Evolutionary conservation across 1,284 basidiomycete genomes (phyloP).

Genomic region (Rhizoctonia solani): DNA sequence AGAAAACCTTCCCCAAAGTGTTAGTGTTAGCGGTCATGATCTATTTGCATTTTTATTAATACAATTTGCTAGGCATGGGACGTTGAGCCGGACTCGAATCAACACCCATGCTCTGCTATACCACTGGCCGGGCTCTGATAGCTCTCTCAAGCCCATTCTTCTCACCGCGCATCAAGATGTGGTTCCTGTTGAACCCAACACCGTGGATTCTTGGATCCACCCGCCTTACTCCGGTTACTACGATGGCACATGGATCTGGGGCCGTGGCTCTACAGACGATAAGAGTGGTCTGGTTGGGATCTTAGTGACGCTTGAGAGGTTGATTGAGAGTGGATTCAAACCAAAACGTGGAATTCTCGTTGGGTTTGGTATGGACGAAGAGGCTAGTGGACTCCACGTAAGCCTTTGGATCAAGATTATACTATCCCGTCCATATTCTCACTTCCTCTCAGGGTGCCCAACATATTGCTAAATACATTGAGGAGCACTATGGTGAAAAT

Average conservation of each 20-base stretch:
- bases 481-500: conserved; percentile 47
- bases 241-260: conserved; percentile 55
- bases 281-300: conserved; percentile 45
- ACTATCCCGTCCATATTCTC: background rate
- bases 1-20: conserved; percentile 46
- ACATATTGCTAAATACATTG: conserved; percentile 44
- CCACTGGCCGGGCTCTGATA: conserved; percentile 50
- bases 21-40: conserved; percentile 37
- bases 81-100: conserved; percentile 47
- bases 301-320: conserved; percentile 47
- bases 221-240: conserved; percentile 53
- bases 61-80: conserved; percentile 39
- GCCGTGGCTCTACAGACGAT: conserved; percentile 52
- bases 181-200: conserved; percentile 55
- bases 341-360: conserved; percentile 52
- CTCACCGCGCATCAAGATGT: conserved; percentile 55
- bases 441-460: conserved; percentile 44
- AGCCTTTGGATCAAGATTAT: conserved; percentile 20
- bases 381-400: conserved; percentile 44
- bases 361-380: conserved; percentile 57
- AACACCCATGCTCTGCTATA: conserved; percentile 50
- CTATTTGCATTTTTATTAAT: background rate
- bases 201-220: conserved; percentile 52
- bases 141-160: conserved; percentile 47
- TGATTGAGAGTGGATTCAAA: conserved; percentile 50